These are phyloP conservation scores for Phlyctochytrium planicorne DNA, from an alignment of 192 early-diverging fungal genomes.

Conservation along the genomic window DNA sequence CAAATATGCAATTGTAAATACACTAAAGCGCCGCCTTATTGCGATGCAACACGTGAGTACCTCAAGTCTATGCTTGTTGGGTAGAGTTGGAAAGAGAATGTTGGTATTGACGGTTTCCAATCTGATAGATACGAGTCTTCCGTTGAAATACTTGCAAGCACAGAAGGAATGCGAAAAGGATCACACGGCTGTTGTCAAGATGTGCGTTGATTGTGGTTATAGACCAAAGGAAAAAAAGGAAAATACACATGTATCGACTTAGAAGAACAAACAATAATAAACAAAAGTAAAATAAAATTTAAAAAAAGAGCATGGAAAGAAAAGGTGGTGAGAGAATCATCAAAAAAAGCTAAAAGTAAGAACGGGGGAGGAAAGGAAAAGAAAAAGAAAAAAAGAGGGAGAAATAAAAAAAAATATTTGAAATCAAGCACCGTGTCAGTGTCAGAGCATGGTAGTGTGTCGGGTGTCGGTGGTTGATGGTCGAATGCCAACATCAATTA, in stretches of 20 bases:
- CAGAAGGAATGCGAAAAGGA: slow-evolving; percentile 20
- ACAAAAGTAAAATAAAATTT: neutral
- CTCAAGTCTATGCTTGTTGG: neutral
- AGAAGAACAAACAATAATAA: neutral
- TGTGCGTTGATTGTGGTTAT: slow-evolving; percentile 31
- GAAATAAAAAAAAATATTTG: too few species aligned
- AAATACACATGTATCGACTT: slow-evolving; percentile 10
- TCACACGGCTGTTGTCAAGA: slow-evolving; percentile 20
- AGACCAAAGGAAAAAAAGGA: slow-evolving; percentile 14
- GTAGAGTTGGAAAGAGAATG: neutral
- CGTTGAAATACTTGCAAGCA: slow-evolving; percentile 27
- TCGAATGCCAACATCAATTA: too few species aligned
- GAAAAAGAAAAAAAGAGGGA: too few species aligned
- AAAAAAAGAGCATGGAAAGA: too few species aligned
- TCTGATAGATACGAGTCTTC: slow-evolving; percentile 26
- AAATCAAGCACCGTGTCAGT: too few species aligned
- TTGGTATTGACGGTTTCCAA: neutral
- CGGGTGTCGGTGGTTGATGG: too few species aligned
- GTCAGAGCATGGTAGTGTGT: too few species aligned
- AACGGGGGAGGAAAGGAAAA: too few species aligned
- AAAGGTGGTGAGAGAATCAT: too few species aligned
- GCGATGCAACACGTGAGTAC: slow-evolving; percentile 32
- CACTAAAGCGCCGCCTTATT: slow-evolving; percentile 30
- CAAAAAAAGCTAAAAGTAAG: too few species aligned
- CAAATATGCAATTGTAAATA: slow-evolving; percentile 37